Base-by-base conservation (phyloP, 2,329 filamentous ascomycete genomes). In the Metarhizium brunneum region DNA sequence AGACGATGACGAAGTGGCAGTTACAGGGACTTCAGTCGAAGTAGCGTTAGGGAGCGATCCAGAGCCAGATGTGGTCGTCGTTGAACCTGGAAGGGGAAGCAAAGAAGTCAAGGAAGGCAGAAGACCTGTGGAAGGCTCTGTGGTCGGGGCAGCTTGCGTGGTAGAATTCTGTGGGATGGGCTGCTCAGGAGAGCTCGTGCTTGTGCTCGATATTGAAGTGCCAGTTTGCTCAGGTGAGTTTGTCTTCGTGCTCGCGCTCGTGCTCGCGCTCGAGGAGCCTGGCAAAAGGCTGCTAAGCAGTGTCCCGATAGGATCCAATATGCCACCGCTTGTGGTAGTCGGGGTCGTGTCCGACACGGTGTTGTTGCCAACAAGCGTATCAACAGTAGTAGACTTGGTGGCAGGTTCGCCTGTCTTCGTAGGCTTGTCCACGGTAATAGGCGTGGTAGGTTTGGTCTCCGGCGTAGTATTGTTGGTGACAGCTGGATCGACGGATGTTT, bases 291-390 rank as follows among this genome's bases (percentile, higher is more conserved):
- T 61, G 38, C 54, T 58, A 30, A 66, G 20, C 30, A 63, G 42
- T 11, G 63, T 61, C 11, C 56, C 49, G n/a, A 66, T 54, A 14
- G 66, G 63, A 38, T 64, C 61, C 47, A 64, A 52, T 3, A 65
- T 36, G n/a, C 60, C 62, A 20, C 42, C 57, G 16, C 16, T 42
- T 14, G 35, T 53, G 30, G 16, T 45, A 16, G 25, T 42, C 11
- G 50, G 16, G 6, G 43, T 47, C 8, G 6, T 11, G 13, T 20
- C 53, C 7, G 53, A 16, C 11, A 25, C 18, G 5, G 54, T 55
- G 52, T 16, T 50, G 50, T 61, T 45, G 52, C 30, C 47, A 20
- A 56, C 43, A 16, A 2, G 6, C 6, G 32, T 7, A 35, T 35
- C 10, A 35, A 11, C 32, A 2, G 32, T 4, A 35, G 7, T 35